These are phyloP conservation scores for Torulaspora delbrueckii DNA, from an alignment of 805 yeast species.

Conservation along the genomic window DNA sequence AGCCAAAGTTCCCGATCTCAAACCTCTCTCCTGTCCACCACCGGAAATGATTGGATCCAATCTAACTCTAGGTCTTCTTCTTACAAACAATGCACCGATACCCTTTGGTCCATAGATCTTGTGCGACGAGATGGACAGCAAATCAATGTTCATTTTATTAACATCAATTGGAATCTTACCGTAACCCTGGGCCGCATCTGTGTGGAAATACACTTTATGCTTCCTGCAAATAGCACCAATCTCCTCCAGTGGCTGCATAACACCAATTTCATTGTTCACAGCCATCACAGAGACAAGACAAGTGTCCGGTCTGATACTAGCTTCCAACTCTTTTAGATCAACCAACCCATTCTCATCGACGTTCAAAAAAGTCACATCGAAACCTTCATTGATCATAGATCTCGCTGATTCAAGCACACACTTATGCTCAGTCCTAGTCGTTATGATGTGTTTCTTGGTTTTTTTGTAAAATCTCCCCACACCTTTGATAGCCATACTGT, in stretches of 20 bases:
- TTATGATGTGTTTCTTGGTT: conserved; percentile 88
- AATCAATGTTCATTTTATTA: conserved; percentile 85
- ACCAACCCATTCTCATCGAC: conserved; percentile 79
- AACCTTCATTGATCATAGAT: conserved; percentile 92
- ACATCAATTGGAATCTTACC: conserved; percentile 94
- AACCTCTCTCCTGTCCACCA: conserved; percentile 98
- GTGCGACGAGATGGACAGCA: conserved; percentile 91
- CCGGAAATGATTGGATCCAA: conserved; percentile 91
- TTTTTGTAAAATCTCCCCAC: conserved; percentile 88
- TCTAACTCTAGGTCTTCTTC: conserved; percentile 98
- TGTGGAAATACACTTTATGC: conserved; percentile 90
- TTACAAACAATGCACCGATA: conserved; percentile 87
- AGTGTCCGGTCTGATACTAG: conserved; percentile 85
- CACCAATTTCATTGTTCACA: conserved; percentile 97
- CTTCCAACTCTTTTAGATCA: conserved; percentile 68
- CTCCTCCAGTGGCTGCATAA: conserved; percentile 90
- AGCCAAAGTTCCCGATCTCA: conserved; percentile 93
- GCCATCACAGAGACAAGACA: conserved; percentile 91
- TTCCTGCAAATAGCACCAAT: conserved; percentile 84
- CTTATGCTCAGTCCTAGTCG: conserved; percentile 96
- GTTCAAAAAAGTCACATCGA: conserved; percentile 88
- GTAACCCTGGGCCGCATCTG: conserved; percentile 96
- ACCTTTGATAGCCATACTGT: conserved; percentile 93
- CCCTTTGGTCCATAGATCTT: conserved; percentile 98
- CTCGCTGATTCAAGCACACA: conserved; percentile 98